Evolutionary conservation across 768 basidiomycete genomes (phyloP).

Genomic region (Boletus insuetus): DNA sequence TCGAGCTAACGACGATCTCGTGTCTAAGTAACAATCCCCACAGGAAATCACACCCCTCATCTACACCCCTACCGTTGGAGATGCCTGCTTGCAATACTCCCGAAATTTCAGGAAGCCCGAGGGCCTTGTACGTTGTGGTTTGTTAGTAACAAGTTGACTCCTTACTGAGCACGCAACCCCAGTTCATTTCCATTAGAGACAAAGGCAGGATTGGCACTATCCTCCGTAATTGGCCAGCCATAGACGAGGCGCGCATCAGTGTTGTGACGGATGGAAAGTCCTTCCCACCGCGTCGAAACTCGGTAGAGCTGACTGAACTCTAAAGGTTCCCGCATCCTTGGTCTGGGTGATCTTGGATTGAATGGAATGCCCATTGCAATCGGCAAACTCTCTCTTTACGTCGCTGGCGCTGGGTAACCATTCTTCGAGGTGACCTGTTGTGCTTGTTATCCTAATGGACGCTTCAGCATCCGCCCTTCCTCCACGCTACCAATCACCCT

Average conservation of each 20-base stretch:
- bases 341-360: conserved; percentile 79
- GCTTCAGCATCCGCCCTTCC: conserved; percentile 62
- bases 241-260: conserved; percentile 77
- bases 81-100: conserved; percentile 83
- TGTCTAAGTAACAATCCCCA: neutral
- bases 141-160: neutral
- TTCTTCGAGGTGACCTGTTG: neutral
- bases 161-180: conserved; percentile 14
- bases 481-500: conserved; percentile 82
- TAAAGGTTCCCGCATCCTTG: conserved; percentile 81
- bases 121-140: conserved; percentile 51
- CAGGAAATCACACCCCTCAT: conserved; percentile 72
- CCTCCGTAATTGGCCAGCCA: conserved; percentile 67
- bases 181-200: conserved; percentile 81
- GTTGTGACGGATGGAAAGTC: conserved; percentile 86
- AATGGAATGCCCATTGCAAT: conserved; percentile 89
- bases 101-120: conserved; percentile 75
- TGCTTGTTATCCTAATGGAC: neutral
- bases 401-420: conserved; percentile 82
- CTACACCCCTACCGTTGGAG: conserved; percentile 91
- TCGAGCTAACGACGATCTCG: neutral
- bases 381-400: conserved; percentile 89
- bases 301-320: conserved; percentile 1
- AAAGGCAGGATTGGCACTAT: conserved; percentile 75
- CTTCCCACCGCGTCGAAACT: neutral